phyloP scores from a whole-genome alignment of 805 yeast genomes.

The Candida methanosorbosa region DNA sequence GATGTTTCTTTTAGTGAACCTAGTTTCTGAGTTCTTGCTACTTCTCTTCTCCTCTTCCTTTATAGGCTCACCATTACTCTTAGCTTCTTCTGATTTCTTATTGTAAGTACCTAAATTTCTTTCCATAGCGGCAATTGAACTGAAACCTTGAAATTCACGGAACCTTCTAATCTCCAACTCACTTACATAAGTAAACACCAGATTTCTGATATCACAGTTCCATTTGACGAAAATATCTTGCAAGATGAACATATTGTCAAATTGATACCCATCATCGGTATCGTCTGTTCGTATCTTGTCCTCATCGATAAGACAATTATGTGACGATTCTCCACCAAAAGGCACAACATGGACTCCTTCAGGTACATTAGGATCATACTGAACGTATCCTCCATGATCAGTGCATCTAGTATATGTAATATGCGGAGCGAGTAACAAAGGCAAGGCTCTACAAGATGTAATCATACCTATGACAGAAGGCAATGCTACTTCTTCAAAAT shows the following conservation, averaged over 20 bases:
- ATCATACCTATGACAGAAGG: conserved; percentile 27
- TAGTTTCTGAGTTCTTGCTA: not conserved
- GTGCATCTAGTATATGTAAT: conserved; percentile 62
- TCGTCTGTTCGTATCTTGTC: conserved; percentile 8
- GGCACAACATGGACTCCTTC: conserved; percentile 49
- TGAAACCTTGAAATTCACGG: conserved; percentile 6
- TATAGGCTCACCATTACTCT: not conserved
- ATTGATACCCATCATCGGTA: conserved; percentile 16
- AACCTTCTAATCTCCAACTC: conserved; percentile 37
- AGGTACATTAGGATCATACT: conserved; percentile 13
- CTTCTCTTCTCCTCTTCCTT: not conserved
- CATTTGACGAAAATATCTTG: conserved; percentile 72
- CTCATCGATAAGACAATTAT: conserved; percentile 50
- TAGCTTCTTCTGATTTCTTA: not conserved
- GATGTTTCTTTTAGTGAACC: conserved; percentile 3
- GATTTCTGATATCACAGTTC: conserved; percentile 63
- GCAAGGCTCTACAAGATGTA: conserved; percentile 41
- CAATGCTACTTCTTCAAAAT: conserved; percentile 49
- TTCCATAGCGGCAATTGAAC: not conserved
- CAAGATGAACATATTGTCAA: conserved; percentile 62
- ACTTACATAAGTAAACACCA: conserved; percentile 50
- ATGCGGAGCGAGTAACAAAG: conserved; percentile 60
- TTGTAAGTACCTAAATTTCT: not conserved
- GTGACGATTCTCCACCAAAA: conserved; percentile 49
- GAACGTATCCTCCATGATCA: conserved; percentile 28